phyloP scores from a whole-genome alignment of 2,329 filamentous ascomycete genomes.

The Sporothrix sp. region DNA sequence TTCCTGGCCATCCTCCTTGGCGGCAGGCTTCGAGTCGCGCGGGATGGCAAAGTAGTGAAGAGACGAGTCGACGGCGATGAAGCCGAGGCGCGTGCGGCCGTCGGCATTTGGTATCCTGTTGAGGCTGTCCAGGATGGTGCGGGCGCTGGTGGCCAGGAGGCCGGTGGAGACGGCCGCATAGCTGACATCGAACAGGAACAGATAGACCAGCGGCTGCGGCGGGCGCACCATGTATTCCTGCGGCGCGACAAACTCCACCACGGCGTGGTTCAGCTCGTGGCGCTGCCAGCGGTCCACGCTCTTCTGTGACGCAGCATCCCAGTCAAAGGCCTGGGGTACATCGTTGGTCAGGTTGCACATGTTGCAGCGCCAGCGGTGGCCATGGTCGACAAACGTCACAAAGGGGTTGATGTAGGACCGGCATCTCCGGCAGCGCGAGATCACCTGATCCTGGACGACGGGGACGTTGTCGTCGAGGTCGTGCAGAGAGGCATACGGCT shows the following conservation, averaged over 20 bases:
- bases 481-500: constrained; percentile 87
- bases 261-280: constrained; percentile 87
- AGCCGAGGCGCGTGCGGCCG: constrained; percentile 81
- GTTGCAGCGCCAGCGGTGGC: constrained; percentile 97
- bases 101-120: constrained; percentile 98
- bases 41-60: constrained; percentile 95
- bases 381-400: constrained; percentile 91
- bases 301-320: constrained; percentile 88
- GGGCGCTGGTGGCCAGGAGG: constrained; percentile 80
- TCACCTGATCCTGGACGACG: constrained; percentile 91
- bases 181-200: constrained; percentile 93
- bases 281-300: constrained; percentile 86
- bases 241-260: constrained; percentile 93
- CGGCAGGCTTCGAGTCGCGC: constrained; percentile 16
- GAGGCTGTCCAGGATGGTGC: constrained; percentile 89
- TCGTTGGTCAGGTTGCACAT: constrained; percentile 99
- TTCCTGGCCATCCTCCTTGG: constrained; percentile 24
- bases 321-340: constrained; percentile 97
- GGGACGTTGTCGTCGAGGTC: constrained; percentile 87
- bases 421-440: constrained; percentile 90
- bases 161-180: constrained; percentile 83
- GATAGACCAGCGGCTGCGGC: constrained; percentile 87
- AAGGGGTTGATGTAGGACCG: constrained; percentile 97
- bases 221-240: constrained; percentile 99
- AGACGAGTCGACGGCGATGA: constrained; percentile 89